Percentiles rank a stretch among this genome's conserved stretches.
Conservation (phyloP, 129 eudicot genomes). For the Pseudognaphalium luteoalbum region DNA sequence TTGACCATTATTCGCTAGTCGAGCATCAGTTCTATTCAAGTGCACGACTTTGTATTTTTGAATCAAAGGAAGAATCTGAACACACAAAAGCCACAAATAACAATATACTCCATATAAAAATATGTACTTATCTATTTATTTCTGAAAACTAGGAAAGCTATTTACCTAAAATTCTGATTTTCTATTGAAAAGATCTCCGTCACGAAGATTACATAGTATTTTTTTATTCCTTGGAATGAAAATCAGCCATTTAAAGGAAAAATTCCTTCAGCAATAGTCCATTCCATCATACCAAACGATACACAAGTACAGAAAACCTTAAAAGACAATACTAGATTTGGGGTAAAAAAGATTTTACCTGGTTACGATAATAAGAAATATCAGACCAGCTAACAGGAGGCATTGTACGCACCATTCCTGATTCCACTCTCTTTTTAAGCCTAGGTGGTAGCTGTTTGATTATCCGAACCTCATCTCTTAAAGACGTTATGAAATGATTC, state of each 20-base stretch:
- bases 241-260: neutral
- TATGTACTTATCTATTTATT: neutral
- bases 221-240: neutral
- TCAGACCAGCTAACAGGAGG: slow-evolving; percentile 98
- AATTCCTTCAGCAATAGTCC: neutral
- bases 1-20: slow-evolving; percentile 86
- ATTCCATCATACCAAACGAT: slow-evolving; percentile 3
- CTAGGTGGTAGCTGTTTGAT: slow-evolving; percentile 86
- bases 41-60: slow-evolving; percentile 76
- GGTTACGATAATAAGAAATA: slow-evolving; percentile 80
- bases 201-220: neutral
- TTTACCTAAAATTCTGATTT: neutral
- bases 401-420: slow-evolving; percentile 66
- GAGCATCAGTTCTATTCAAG: slow-evolving; percentile 88
- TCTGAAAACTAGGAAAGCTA: neutral
- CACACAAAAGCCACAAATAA: neutral
- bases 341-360: slow-evolving; percentile 41
- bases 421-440: slow-evolving; percentile 76
- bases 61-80: slow-evolving; percentile 88
- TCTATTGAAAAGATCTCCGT: neutral
- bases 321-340: neutral
- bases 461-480: slow-evolving; percentile 90
- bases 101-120: neutral
- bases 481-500: slow-evolving; percentile 84
- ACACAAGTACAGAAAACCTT: neutral